Base-by-base conservation (phyloP, 2,329 filamentous ascomycete genomes). In the Coleophoma crateriformis region DNA sequence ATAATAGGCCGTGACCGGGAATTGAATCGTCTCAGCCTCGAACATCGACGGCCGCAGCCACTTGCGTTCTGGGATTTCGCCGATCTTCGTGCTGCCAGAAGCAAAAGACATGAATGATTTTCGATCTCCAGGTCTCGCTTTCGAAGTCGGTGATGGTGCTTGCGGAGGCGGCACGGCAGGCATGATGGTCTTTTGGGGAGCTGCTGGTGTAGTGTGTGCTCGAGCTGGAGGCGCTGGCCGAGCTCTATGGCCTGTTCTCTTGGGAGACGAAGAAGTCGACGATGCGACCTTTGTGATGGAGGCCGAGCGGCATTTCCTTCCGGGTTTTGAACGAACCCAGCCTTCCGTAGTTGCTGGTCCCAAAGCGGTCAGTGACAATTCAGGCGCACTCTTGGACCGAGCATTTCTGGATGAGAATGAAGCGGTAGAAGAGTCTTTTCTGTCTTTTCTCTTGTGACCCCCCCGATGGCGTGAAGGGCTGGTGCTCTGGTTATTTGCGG, bases 61-160 rank as follows among this genome's bases (percentile, higher is more conserved):
- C 42, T 58, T 62, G 35, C 55, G 41, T 37, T 61, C 52, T n/a
- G 60, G 61, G 15, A 73, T 67, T 54, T 74, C 71, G n/a, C 71
- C 71, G 4, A 75, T 55, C 50, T 74, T 74, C 12, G 71, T 75
- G 51, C 71, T 74, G 47, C 67, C 69, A 2, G 72, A 72, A 5
- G 68, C 67, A 42, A 67, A 68, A 3, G 71, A 71, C 48, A 67
- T 57, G 45, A 60, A 57, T 0, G 65, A 67, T 34, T 60, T 58
- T 33, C 64, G 49, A 17, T 62, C 54, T 12, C 47, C 46, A 7
- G 12, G 46, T 34, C 19, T 50, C 33, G 17, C 40, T 22, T 34
- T 27, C n/a, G 45, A 49, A 40, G 34, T 12, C 20, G 33, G 15
- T 7, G 33, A 7, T 19, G 33, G 45, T 15, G 33, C 12, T 22